Evolutionary conservation across 1,139 yeast genomes (phyloP).

Genomic region (Candida sp.): DNA sequence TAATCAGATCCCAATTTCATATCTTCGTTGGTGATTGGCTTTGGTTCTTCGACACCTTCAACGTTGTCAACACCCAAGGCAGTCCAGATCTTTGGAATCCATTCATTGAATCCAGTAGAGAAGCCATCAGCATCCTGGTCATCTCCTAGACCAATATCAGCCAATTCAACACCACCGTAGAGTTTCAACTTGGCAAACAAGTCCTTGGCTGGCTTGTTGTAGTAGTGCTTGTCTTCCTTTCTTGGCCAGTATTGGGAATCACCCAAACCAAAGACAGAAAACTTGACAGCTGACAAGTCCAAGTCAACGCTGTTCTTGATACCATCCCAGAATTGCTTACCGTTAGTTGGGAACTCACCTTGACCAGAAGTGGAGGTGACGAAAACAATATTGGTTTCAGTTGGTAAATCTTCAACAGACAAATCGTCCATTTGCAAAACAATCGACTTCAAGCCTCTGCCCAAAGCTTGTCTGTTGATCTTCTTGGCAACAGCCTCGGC

Average conservation of each 20-base stretch:
- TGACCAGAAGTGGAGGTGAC: slow-evolving; percentile 95
- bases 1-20: slow-evolving; percentile 87
- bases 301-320: slow-evolving; percentile 71
- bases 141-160: slow-evolving; percentile 88
- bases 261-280: slow-evolving; percentile 89
- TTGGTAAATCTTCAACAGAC: slow-evolving; percentile 77
- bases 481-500: slow-evolving; percentile 87
- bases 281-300: slow-evolving; percentile 72
- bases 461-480: slow-evolving; percentile 81
- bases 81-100: slow-evolving; percentile 90
- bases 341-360: slow-evolving; percentile 98
- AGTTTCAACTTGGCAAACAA: slow-evolving; percentile 64
- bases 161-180: slow-evolving; percentile 75
- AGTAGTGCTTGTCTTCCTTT: slow-evolving; percentile 92
- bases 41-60: slow-evolving; percentile 92
- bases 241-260: slow-evolving; percentile 98
- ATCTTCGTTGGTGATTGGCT: slow-evolving; percentile 95
- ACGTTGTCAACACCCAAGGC: slow-evolving; percentile 87
- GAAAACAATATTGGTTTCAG: slow-evolving; percentile 82
- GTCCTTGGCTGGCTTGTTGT: slow-evolving; percentile 91
- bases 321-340: slow-evolving; percentile 89
- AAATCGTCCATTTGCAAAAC: slow-evolving; percentile 87
- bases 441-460: slow-evolving; percentile 82
- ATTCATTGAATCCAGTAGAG: slow-evolving; percentile 84
- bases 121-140: slow-evolving; percentile 98